These are phyloP conservation scores for Halophytophthora batemanensis DNA, from an alignment of 352 stramenopile species.

Conservation along the genomic window DNA sequence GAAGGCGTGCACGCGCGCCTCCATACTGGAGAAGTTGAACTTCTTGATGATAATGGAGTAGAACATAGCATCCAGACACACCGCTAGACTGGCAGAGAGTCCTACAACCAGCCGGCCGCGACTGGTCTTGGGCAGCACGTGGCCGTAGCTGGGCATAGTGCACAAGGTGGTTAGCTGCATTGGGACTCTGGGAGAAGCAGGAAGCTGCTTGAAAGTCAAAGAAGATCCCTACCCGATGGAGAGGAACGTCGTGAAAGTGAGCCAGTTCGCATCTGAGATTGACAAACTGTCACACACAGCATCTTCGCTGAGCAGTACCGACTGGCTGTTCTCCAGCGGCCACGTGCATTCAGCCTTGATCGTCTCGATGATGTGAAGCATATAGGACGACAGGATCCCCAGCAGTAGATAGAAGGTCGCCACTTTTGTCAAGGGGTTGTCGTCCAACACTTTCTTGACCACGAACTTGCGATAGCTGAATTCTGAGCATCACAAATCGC, in stretches of 20 bases:
- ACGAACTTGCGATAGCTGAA: constrained; percentile 70
- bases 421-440: constrained; percentile 48
- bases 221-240: constrained; percentile 31
- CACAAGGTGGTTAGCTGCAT: background rate
- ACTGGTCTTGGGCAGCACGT: constrained; percentile 29
- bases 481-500: constrained; percentile 19
- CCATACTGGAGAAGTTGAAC: constrained; percentile 57
- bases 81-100: constrained; percentile 25
- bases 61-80: constrained; percentile 43
- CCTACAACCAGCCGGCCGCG: constrained; percentile 28
- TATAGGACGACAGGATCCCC: constrained; percentile 31
- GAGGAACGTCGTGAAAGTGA: constrained; percentile 44
- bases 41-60: constrained; percentile 65
- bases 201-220: background rate
- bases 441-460: constrained; percentile 71
- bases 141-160: constrained; percentile 33
- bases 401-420: constrained; percentile 17
- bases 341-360: constrained; percentile 39
- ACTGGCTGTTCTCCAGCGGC: background rate
- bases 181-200: background rate
- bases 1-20: constrained; percentile 60
- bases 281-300: constrained; percentile 31
- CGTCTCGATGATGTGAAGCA: constrained; percentile 48
- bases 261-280: constrained; percentile 38
- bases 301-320: constrained; percentile 15